These are phyloP conservation scores for Anthracocystis panici-leucophaei DNA, from an alignment of 1,284 basidiomycete genomes.

Conservation along the genomic window DNA sequence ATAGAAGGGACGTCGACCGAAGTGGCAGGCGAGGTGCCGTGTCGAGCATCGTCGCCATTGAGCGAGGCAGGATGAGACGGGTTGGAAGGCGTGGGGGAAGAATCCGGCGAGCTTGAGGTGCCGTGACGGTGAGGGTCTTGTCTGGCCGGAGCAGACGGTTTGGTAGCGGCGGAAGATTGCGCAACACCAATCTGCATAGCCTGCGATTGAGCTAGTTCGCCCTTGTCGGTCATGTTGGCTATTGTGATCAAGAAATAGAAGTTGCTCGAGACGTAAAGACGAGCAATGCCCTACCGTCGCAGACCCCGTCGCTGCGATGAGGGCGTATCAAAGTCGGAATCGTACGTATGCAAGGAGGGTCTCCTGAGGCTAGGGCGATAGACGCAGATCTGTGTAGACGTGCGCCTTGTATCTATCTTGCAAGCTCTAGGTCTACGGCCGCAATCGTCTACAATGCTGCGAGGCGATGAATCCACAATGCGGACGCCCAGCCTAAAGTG, in stretches of 20 bases:
- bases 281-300: background rate
- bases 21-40: slow-evolving; percentile 41
- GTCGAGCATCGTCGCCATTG: slow-evolving; percentile 39
- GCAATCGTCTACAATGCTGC: slow-evolving; percentile 16
- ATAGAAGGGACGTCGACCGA: slow-evolving; percentile 30
- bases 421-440: slow-evolving; percentile 37
- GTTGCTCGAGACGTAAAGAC: background rate
- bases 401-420: slow-evolving; percentile 22
- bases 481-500: background rate
- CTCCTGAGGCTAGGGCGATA: too few species aligned
- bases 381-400: slow-evolving; percentile 16
- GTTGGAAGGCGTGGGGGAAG: slow-evolving; percentile 31
- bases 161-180: slow-evolving; percentile 6
- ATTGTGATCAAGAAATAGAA: background rate
- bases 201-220: slow-evolving; percentile 7
- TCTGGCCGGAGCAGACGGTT: background rate
- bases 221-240: slow-evolving; percentile 20
- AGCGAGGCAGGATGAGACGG: slow-evolving; percentile 38
- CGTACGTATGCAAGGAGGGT: background rate
- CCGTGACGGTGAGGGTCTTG: slow-evolving; percentile 6
- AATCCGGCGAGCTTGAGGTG: slow-evolving; percentile 23
- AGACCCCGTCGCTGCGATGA: background rate
- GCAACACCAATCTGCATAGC: slow-evolving; percentile 11
- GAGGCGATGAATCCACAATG: background rate
- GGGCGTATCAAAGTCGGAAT: too few species aligned